These are phyloP conservation scores for Chlorella sorokiniana DNA, from an alignment of 139 green algal genomes.

Conservation along the genomic window DNA sequence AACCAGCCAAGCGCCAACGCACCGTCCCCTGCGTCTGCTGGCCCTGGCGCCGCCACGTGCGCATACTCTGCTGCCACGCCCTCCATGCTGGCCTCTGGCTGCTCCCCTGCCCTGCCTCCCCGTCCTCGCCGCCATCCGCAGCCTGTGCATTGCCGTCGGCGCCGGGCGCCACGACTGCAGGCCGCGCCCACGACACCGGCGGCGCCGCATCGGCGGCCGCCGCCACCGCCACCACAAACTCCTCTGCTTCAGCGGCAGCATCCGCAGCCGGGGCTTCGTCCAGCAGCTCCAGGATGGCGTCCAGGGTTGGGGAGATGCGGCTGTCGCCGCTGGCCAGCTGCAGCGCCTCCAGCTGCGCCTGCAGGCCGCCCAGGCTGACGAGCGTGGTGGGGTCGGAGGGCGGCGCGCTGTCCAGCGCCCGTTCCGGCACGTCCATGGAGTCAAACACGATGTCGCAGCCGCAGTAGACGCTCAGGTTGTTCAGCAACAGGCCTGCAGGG, in stretches of 20 bases:
- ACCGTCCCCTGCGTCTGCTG: constrained; percentile 11
- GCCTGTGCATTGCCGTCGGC: not conserved
- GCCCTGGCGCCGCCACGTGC: not conserved
- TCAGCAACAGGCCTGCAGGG: constrained; percentile 72
- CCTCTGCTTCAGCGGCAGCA: constrained; percentile 30
- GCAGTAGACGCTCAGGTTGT: constrained; percentile 73
- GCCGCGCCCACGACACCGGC: constrained; percentile 2
- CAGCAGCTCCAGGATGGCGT: constrained; percentile 34
- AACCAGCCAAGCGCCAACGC: too few relatives aligned
- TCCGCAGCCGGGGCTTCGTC: not conserved
- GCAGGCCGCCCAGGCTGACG: constrained; percentile 42
- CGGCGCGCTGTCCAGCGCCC: constrained; percentile 14
- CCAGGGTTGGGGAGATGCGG: constrained; percentile 37
- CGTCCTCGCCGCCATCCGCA: not conserved
- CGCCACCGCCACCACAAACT: constrained; percentile 27
- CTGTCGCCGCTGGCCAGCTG: not conserved
- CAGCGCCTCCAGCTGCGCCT: constrained; percentile 34
- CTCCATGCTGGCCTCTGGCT: constrained; percentile 6
- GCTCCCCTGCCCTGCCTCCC: not conserved
- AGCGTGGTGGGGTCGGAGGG: not conserved
- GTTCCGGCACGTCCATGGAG: constrained; percentile 68
- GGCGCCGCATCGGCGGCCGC: not conserved
- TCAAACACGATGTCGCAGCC: constrained; percentile 82
- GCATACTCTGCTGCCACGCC: constrained; percentile 29
- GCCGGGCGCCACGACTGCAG: not conserved